phyloP scores from a whole-genome alignment of 2,329 filamentous ascomycete species.

The Phyllosticta paracitricarpa region DNA sequence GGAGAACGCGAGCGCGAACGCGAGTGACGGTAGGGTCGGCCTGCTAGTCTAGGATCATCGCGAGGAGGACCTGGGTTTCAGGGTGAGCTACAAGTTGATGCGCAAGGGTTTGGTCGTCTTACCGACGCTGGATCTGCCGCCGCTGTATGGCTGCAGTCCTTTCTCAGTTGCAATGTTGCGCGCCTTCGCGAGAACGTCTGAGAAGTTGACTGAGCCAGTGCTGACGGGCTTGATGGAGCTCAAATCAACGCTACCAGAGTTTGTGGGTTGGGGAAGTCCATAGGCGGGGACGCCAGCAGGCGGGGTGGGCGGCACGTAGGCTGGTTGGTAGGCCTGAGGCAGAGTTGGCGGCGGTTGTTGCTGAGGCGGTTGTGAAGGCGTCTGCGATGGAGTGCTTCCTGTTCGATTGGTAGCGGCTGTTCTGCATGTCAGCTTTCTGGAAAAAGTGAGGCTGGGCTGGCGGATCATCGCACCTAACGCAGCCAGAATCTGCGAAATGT shows the following conservation, averaged over 20 bases:
- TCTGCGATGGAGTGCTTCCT: slow-evolving; percentile 38
- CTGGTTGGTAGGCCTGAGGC: slow-evolving; percentile 34
- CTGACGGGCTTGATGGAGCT: slow-evolving; percentile 70
- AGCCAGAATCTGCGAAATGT: slow-evolving; percentile 29
- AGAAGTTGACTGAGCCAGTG: slow-evolving; percentile 72
- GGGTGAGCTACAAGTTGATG: slow-evolving; percentile 1
- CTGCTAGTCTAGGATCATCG: slow-evolving; percentile 40
- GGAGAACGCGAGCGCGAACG: slow-evolving; percentile 56
- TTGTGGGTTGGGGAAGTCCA: slow-evolving; percentile 56
- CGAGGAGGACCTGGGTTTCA: slow-evolving; percentile 23
- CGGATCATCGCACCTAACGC: slow-evolving; percentile 24
- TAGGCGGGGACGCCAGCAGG: slow-evolving; percentile 33
- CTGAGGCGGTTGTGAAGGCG: slow-evolving; percentile 31
- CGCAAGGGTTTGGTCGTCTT: slow-evolving; percentile 35
- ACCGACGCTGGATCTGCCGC: slow-evolving; percentile 30
- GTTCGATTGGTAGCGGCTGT: slow-evolving; percentile 40
- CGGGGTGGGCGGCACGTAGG: slow-evolving; percentile 30
- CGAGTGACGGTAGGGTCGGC: slow-evolving; percentile 51
- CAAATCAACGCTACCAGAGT: slow-evolving; percentile 68
- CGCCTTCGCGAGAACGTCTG: slow-evolving; percentile 76
- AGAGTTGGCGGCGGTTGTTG: slow-evolving; percentile 28
- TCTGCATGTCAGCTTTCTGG: not conserved
- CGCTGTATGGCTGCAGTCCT: slow-evolving; percentile 46
- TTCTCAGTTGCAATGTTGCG: slow-evolving; percentile 74
- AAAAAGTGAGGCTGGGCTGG: not conserved